Evolutionary conservation across 768 basidiomycete genomes (phyloP).

Genomic region (Lepiota brunneoincarnata): DNA sequence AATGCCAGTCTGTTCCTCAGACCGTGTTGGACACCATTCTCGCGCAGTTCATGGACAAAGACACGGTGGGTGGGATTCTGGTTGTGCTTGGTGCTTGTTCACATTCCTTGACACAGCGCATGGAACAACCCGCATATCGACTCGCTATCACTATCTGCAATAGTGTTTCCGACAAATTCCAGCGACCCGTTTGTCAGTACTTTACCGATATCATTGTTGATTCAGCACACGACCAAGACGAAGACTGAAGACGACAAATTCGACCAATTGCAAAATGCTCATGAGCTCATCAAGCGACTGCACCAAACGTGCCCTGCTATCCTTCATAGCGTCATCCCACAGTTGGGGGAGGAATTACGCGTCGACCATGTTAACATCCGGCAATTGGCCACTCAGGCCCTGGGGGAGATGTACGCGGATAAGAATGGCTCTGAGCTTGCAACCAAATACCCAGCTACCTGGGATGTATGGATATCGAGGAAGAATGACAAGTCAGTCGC

Average conservation of each 20-base stretch:
- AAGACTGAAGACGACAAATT: conserved; percentile 61
- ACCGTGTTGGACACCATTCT: conserved; percentile 81
- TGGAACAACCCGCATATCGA: conserved; percentile 75
- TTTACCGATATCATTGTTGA: conserved; percentile 86
- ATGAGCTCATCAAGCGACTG: conserved; percentile 82
- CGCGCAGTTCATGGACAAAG: conserved; percentile 82
- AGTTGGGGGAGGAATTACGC: conserved; percentile 86
- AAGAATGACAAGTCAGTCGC: conserved; percentile 69
- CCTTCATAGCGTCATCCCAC: conserved; percentile 87
- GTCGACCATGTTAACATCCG: conserved; percentile 72
- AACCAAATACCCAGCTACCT: conserved; percentile 78
- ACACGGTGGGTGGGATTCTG: conserved; percentile 41
- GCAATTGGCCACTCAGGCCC: conserved; percentile 75
- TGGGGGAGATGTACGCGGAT: conserved; percentile 90
- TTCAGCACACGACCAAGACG: conserved; percentile 32
- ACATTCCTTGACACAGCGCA: conserved; percentile 35
- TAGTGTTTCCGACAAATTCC: conserved; percentile 78
- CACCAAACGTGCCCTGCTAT: conserved; percentile 78
- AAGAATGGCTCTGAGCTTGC: conserved; percentile 71
- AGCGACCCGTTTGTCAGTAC: conserved; percentile 86
- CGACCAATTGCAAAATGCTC: conserved; percentile 70
- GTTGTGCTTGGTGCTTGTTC: not conserved
- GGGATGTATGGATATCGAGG: conserved; percentile 80
- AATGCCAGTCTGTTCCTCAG: conserved; percentile 70
- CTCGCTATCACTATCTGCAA: conserved; percentile 88